Base-by-base conservation (phyloP, 495 filamentous ascomycete species). In the Penicillium flavigenum region DNA sequence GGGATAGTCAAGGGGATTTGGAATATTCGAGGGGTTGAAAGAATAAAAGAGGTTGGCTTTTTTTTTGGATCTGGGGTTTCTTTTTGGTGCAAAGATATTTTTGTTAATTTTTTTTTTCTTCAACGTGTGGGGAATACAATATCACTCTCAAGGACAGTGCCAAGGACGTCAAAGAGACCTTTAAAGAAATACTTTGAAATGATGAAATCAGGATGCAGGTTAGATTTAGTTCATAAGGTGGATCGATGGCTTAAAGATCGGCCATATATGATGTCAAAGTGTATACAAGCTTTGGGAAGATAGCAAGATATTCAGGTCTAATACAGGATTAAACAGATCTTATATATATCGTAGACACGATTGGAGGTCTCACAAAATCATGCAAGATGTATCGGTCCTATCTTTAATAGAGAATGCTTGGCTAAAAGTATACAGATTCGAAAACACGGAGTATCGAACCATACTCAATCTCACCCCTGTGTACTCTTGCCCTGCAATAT, bases 331-430 rank as follows among this genome's bases (percentile, higher is more conserved):
- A 17, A 39, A 39, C 36, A 47, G 24, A 14, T 47, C 24, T 29
- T 47, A 47, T 29, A n/a, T 5, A n/a, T 5, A 2, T 16, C 7
- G 0, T 34, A 31, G 8, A 10, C 3, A 31, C 10, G 5, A 36
- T 38, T 10, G 17, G 51, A 63, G 59, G 51, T 58, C 59, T 59
- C 26, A 50, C 57, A 51, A 54, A 47, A 34, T 47, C 54, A 60
- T 59, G 49, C 41, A 39, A 34, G 47, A 52, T 60, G 39, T 39
- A 59, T 54, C 42, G 29, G 50, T 51, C 59, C 57, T 58, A 66
- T 68, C 58, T 66, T n/a, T 43, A 34, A 54, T 36, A 27, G 45
- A 66, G 65, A 68, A 68, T 68, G 66, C 66, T 63, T 66, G 63
- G 63, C 65, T 57, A 45, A 51, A 38, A 52, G 36, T 16, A 39